Conservation (phyloP, 345 rosid species). For the Rhodamnia rubescens region DNA sequence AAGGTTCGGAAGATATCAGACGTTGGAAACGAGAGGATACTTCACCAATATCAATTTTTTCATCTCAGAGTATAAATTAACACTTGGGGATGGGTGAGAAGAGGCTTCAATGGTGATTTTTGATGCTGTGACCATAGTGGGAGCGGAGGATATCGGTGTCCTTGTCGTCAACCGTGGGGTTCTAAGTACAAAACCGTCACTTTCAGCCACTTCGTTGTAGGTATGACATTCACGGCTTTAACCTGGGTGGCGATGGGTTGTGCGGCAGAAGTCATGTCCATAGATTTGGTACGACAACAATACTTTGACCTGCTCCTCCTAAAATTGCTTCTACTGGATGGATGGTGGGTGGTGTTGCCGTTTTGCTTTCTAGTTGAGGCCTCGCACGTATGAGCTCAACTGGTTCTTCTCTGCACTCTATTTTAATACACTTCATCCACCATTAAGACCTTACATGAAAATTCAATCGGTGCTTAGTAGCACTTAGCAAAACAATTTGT, state of each 20-base stretch:
- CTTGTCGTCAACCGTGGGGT: slow-evolving; percentile 56
- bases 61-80: slow-evolving; percentile 19
- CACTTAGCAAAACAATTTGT: not conserved
- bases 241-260: slow-evolving; percentile 80
- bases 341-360: slow-evolving; percentile 39
- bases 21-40: slow-evolving; percentile 51
- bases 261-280: slow-evolving; percentile 51
- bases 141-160: slow-evolving; percentile 33
- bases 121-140: slow-evolving; percentile 43
- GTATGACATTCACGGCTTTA: slow-evolving; percentile 50
- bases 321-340: slow-evolving; percentile 59
- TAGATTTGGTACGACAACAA: slow-evolving; percentile 58
- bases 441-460: not conserved
- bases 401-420: slow-evolving; percentile 12
- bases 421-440: not conserved
- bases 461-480: not conserved
- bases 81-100: slow-evolving; percentile 41
- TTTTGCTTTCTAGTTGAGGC: slow-evolving; percentile 47
- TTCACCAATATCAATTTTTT: slow-evolving; percentile 38
- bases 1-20: slow-evolving; percentile 36
- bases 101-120: slow-evolving; percentile 62
- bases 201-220: slow-evolving; percentile 34
- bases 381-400: slow-evolving; percentile 40
- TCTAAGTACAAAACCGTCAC: slow-evolving; percentile 49
- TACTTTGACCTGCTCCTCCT: slow-evolving; percentile 39